Percentiles rank a stretch among this genome's conserved stretches.
phyloP scores from a whole-genome alignment of 306 rosid genomes.

The Gleditsia sinensis region DNA sequence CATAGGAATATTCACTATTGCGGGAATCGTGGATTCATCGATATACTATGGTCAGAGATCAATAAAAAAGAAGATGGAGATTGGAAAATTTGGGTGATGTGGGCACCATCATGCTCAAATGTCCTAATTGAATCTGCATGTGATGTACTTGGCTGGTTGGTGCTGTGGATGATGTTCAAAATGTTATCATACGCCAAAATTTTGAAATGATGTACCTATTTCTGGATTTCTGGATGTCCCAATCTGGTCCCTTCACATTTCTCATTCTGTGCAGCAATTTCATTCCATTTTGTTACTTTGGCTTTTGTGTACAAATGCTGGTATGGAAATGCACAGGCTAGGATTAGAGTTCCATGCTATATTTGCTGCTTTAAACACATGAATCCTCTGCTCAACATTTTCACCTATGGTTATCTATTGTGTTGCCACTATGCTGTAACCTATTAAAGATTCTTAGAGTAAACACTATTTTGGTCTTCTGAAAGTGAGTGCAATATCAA shows the following conservation, averaged over 20 bases:
- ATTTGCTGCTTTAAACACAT: too few species aligned
- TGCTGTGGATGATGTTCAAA: conserved; percentile 17
- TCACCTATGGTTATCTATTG: too few species aligned
- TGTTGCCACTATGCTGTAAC: too few species aligned
- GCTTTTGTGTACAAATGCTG: not conserved
- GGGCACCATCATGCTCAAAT: conserved; percentile 25
- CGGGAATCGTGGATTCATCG: conserved; percentile 79
- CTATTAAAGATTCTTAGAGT: too few species aligned
- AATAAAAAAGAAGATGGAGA: conserved; percentile 69
- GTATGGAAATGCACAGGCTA: not conserved
- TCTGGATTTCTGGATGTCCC: not conserved
- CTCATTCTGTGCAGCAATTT: not conserved
- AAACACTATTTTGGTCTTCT: too few species aligned
- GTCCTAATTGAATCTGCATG: conserved; percentile 23
- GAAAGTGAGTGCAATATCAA: too few species aligned
- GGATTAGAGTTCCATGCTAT: not conserved
- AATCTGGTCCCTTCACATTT: not conserved
- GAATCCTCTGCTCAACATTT: too few species aligned
- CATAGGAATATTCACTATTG: conserved; percentile 76
- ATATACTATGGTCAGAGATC: conserved; percentile 71
- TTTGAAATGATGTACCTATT: not conserved
- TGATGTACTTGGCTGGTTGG: conserved; percentile 21
- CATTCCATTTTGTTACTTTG: not conserved
- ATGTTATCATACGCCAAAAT: conserved; percentile 18
- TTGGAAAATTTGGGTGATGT: conserved; percentile 58